phyloP scores from a whole-genome alignment of 257 asterid species.

The Dorcoceras hygrometricum region DNA sequence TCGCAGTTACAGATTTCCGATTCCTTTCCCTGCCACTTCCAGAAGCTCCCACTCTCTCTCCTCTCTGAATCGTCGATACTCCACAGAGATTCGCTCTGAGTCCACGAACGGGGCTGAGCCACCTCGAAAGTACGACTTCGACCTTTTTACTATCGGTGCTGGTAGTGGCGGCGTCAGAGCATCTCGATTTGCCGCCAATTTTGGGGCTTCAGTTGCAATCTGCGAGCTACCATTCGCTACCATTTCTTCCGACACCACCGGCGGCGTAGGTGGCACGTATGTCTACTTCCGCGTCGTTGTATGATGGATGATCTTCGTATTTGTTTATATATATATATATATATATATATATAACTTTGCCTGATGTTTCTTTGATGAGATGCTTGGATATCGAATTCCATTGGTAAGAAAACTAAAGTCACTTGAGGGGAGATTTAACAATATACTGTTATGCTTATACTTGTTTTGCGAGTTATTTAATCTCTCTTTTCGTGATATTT shows the following conservation, averaged over 20 bases:
- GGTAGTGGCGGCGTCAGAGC: constrained; percentile 99
- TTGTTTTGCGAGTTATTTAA: neutral
- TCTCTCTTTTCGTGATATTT: too few species aligned
- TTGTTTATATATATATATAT: too few species aligned
- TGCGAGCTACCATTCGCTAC: constrained; percentile 94
- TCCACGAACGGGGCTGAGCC: constrained; percentile 52
- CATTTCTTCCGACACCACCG: constrained; percentile 79
- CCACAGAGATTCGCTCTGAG: constrained; percentile 53
- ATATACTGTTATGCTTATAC: neutral
- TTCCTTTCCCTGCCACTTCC: constrained; percentile 31
- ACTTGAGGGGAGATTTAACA: neutral
- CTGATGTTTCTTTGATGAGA: neutral
- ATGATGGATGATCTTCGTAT: neutral
- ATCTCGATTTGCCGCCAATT: constrained; percentile 87
- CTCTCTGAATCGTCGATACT: constrained; percentile 38
- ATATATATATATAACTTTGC: too few species aligned
- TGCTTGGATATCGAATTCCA: neutral
- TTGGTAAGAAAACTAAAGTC: neutral
- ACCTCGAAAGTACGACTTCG: constrained; percentile 63
- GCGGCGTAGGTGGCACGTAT: constrained; percentile 98
- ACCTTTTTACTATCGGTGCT: constrained; percentile 92
- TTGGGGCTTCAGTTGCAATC: constrained; percentile 86
- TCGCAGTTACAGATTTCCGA: constrained; percentile 36
- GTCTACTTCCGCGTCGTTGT: constrained; percentile 24
- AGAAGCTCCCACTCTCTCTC: constrained; percentile 20